Conservation (phyloP, 2,329 filamentous ascomycete genomes). For the Rhytidhysteron rufulum region DNA sequence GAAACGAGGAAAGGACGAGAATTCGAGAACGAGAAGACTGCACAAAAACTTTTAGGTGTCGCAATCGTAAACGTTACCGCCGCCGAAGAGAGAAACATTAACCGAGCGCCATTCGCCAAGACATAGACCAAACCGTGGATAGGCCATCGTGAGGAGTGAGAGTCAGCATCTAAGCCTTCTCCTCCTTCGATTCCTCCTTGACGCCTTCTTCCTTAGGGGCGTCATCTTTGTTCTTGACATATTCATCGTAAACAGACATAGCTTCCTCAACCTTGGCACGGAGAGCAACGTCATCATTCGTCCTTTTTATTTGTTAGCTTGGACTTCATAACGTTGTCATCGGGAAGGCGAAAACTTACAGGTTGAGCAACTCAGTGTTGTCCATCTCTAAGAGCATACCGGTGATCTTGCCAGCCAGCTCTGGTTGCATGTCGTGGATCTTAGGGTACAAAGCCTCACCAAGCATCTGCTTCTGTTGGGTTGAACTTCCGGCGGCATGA, state of each 20-base stretch:
- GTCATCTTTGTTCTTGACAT: constrained; percentile 77
- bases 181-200: constrained; percentile 46
- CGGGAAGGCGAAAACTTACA: constrained; percentile 65
- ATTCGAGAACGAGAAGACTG: constrained; percentile 15
- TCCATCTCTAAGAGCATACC: constrained; percentile 99
- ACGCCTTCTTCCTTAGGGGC: constrained; percentile 29
- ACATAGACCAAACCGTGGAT: constrained; percentile 19
- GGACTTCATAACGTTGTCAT: neutral
- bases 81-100: constrained; percentile 23
- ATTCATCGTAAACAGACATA: constrained; percentile 95
- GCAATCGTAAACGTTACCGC: constrained; percentile 28
- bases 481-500: constrained; percentile 53
- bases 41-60: constrained; percentile 33
- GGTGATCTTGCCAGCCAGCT: constrained; percentile 97
- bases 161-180: constrained; percentile 38
- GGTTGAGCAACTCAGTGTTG: constrained; percentile 84
- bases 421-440: constrained; percentile 90
- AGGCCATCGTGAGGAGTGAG: constrained; percentile 18
- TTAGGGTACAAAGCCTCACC: constrained; percentile 98
- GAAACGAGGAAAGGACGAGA: too few relatives aligned
- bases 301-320: constrained; percentile 52
- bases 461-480: constrained; percentile 97
- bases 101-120: constrained; percentile 35
- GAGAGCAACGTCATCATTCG: constrained; percentile 84
- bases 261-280: constrained; percentile 97